Percentiles rank a stretch among this genome's conserved stretches.
Conservation (phyloP, 805 yeast species). For the Candida stauntonica region DNA sequence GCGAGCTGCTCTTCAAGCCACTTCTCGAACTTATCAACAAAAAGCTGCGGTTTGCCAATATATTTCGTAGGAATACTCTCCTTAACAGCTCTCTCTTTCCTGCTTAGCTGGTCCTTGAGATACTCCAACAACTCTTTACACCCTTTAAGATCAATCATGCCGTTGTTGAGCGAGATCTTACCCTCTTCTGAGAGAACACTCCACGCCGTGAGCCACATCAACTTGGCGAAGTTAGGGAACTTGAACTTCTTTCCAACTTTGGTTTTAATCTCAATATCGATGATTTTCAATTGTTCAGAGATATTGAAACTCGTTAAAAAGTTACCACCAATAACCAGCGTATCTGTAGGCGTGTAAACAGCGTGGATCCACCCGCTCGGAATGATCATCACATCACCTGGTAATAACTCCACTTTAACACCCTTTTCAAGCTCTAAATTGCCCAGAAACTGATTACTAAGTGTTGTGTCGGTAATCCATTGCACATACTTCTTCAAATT, state of each 20-base stretch:
- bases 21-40: slow-evolving; percentile 8
- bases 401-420: slow-evolving; percentile 44
- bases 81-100: slow-evolving; percentile 3
- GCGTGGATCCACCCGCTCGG: slow-evolving; percentile 96
- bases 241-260: slow-evolving; percentile 72
- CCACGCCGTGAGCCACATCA: slow-evolving; percentile 61
- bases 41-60: slow-evolving; percentile 11
- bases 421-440: slow-evolving; percentile 45
- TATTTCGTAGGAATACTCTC: slow-evolving; percentile 12
- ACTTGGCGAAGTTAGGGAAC: slow-evolving; percentile 70
- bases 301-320: slow-evolving; percentile 65
- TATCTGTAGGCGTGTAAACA: slow-evolving; percentile 77
- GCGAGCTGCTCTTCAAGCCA: no score
- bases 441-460: slow-evolving; percentile 61
- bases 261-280: slow-evolving; percentile 59
- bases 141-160: slow-evolving; percentile 10
- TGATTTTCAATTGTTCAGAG: slow-evolving; percentile 51
- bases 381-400: slow-evolving; percentile 74
- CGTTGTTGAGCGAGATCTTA: slow-evolving; percentile 1
- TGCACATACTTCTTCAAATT: slow-evolving; percentile 58
- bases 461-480: slow-evolving; percentile 71
- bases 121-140: slow-evolving; percentile 7
- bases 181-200: slow-evolving; percentile 10
- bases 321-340: slow-evolving; percentile 85
- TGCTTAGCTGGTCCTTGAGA: slow-evolving; percentile 4